Conservation (phyloP, 331 rosid species). For the Malus hybrid region DNA sequence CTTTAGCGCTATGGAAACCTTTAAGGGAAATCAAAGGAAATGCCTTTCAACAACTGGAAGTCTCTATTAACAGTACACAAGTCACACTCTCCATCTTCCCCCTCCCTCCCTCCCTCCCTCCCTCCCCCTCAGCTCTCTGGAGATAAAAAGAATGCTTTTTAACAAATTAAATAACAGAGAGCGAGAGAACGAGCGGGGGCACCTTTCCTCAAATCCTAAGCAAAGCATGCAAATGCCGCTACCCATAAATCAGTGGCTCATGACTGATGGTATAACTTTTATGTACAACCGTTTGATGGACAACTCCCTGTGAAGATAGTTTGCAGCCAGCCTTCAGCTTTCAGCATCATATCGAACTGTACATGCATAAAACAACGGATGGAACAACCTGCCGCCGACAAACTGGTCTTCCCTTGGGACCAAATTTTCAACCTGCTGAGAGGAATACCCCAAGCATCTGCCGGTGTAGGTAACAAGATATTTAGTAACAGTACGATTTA, state of each 20-base stretch:
- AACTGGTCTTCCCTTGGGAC: slow-evolving; percentile 18
- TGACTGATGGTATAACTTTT: slow-evolving; percentile 9
- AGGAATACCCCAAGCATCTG: slow-evolving; percentile 19
- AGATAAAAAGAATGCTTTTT: background rate
- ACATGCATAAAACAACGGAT: slow-evolving; percentile 19
- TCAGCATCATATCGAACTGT: slow-evolving; percentile 20
- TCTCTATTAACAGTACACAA: background rate
- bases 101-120: background rate
- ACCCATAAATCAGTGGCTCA: slow-evolving; percentile 12
- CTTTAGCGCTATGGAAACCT: background rate
- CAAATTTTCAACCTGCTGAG: background rate
- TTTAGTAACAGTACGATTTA: background rate
- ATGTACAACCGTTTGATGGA: slow-evolving; percentile 17
- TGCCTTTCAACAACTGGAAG: background rate
- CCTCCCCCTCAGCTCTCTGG: background rate
- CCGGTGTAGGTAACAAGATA: slow-evolving; percentile 1
- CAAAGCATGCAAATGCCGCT: slow-evolving; percentile 2
- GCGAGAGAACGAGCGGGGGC: background rate
- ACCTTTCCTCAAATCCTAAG: background rate
- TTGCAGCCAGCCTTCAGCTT: slow-evolving; percentile 14
- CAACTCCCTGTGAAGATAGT: background rate
- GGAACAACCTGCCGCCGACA: slow-evolving; percentile 10
- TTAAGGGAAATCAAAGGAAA: background rate
- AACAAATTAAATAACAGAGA: background rate
- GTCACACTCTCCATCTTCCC: background rate